Evolutionary conservation across 2,329 filamentous ascomycete species (phyloP), one percentile per base, ranked within the genome.

Genomic region (Microsporum ferrugineum): DNA sequence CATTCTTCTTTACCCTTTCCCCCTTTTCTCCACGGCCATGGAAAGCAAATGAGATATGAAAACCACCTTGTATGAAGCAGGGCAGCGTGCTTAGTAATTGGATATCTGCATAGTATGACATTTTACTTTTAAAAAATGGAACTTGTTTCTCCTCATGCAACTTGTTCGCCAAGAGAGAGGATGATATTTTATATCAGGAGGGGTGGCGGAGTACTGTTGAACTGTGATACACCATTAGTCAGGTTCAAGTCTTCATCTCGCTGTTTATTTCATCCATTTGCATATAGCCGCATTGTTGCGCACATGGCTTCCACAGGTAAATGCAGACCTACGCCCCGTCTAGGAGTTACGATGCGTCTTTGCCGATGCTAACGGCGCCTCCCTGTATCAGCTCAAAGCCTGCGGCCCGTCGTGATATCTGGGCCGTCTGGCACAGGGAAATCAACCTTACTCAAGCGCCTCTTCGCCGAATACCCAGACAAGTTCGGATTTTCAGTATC

Each of bases 401-500:
- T 70, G 60, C 69, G 75, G 38, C 75, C 75, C 4, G 70, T 78
- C 33, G 74, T 77, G 38, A 68, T 76, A 49, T 75, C 71, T 10
- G 75, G 75, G 8, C 73, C 73, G 14, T 74, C 72, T 23, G 73
- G 76, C 45, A 73, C 73, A 1, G 76, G 75, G 27, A 76, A 77
- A 67, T 74, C 72, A 10, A 77, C 75, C 3, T 65, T 78, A 7
- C 69, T 78, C 23, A 75, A 75, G 63, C 67, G 71, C 47, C 70
- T 77, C 3, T 76, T 78, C 60, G 67, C 67, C 14, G 72, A 76
- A 23, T 73, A 71, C 61, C 76, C 76, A 3, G 70, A 75, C 61
- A 76, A 69, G 14, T 77, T 77, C 64, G 75, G 71, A 8, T 77
- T 77, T 65, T 73, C 70, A 4, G 68, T 78, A 47, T 75, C 73